Base-by-base conservation (phyloP, 345 rosid species). In the Rhizophora mangle region DNA sequence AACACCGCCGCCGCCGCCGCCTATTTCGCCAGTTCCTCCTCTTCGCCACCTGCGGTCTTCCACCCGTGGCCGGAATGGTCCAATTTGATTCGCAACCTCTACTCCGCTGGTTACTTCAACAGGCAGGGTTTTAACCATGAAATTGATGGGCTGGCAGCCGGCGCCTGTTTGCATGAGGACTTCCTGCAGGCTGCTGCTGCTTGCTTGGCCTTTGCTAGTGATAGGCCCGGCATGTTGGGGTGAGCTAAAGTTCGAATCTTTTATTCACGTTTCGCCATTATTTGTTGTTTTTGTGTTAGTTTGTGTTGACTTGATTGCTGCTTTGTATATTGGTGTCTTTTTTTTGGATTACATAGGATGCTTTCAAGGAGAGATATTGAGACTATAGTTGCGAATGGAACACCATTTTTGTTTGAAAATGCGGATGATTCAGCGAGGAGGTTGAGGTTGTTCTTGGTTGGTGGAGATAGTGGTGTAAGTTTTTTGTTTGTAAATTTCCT, bases 291-390 rank as follows among this genome's bases (percentile, higher is more conserved):
- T 37, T 64, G 27, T 22, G 36, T 55, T 54, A 3, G 59, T 55
- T 7, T 55, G 29, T 22, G 4, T 6, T 2, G 36, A 6, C 16
- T 56, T 15, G 16, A 30, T 39, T 10, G 29, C 15, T 54, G 57
- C 54, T 32, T 58, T 68, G 18, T 43, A 3, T 22, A 24, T 56
- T 56, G 60, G 15, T 56, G 26, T 27, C 5, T 15, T 31, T 21
- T 21, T 39, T 49, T 37, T 66, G 24, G 5, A 16, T 13, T 10
- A n/a, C 74, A 51, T 67, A 95, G 99, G 82, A 78, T 78, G 84
- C 82, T 95, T 37, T 72, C 96, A 29, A 83, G 82, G 84, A 84
- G 82, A 63, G 96, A 92, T 34, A 74, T 92, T 5, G 85, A 85
- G 79, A 82, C 82, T 62, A 72, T 95, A 68, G 89, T 87, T 39